Evolutionary conservation across 345 rosid genomes (phyloP).

Genomic region (Ricinus communis): DNA sequence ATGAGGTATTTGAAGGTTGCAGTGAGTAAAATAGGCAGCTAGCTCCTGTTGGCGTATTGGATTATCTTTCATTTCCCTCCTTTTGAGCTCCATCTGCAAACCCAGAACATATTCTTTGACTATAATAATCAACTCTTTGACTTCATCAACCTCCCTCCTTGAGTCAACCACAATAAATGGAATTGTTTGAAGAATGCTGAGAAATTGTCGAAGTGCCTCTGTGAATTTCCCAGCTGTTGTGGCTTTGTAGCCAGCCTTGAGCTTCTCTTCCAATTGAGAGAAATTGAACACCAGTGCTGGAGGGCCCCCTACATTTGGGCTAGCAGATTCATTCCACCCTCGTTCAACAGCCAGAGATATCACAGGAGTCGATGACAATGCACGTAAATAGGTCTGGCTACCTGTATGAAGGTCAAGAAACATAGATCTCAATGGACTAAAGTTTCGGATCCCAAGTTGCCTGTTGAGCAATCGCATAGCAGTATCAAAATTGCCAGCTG

Average conservation of each 20-base stretch:
- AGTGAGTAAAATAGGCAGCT: conserved; percentile 98
- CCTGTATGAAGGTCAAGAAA: conserved; percentile 73
- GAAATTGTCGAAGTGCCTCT: conserved; percentile 74
- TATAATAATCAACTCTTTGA: conserved; percentile 71
- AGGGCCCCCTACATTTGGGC: conserved; percentile 84
- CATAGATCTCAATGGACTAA: conserved; percentile 65
- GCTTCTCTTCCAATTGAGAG: conserved; percentile 85
- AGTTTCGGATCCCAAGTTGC: conserved; percentile 89
- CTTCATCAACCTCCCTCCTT: conserved; percentile 97
- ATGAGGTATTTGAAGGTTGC: conserved; percentile 85
- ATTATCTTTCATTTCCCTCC: conserved; percentile 73
- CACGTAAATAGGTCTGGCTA: conserved; percentile 79
- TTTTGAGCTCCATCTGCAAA: conserved; percentile 76
- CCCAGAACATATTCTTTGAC: conserved; percentile 88
- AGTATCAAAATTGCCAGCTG: conserved; percentile 89
- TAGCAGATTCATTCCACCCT: conserved; percentile 78
- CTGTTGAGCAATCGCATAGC: conserved; percentile 88
- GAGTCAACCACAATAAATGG: conserved; percentile 89
- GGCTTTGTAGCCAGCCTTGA: conserved; percentile 86
- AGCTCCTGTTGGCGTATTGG: conserved; percentile 86
- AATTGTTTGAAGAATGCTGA: conserved; percentile 83
- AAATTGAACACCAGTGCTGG: conserved; percentile 76
- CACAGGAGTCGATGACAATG: conserved; percentile 76
- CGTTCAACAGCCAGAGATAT: conserved; percentile 77
- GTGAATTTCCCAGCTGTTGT: conserved; percentile 75